A percentile compares a stretch with the other conserved stretches of the same genome.
phyloP scores from a whole-genome alignment of 2,329 filamentous ascomycete genomes.

The Aspergillus novofumigatus region DNA sequence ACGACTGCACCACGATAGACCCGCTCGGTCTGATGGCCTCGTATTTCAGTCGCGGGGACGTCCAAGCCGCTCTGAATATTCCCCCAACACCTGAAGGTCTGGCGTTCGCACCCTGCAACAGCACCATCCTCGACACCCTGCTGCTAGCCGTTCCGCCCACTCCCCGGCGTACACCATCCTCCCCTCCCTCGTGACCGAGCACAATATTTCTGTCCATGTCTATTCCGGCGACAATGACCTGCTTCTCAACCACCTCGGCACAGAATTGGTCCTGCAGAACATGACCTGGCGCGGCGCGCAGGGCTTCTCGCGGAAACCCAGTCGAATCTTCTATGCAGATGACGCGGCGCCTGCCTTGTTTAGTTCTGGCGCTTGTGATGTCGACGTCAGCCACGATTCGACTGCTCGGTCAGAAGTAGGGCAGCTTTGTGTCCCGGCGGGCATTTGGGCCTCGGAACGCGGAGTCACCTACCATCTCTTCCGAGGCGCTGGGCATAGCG shows the following conservation, averaged over 20 bases:
- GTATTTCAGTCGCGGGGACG: slow-evolving; percentile 33
- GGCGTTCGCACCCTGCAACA: slow-evolving; percentile 28
- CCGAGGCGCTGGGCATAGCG: slow-evolving; percentile 30
- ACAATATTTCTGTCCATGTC: slow-evolving; percentile 33
- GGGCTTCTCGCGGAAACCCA: slow-evolving; percentile 30
- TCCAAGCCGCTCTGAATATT: slow-evolving; percentile 31
- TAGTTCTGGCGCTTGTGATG: not conserved
- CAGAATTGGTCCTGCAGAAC: slow-evolving; percentile 35
- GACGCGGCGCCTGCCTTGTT: slow-evolving; percentile 16
- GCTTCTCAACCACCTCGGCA: slow-evolving; percentile 36
- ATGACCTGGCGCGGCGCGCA: slow-evolving; percentile 39
- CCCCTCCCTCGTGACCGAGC: slow-evolving; percentile 26
- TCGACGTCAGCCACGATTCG: not conserved
- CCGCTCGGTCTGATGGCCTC: slow-evolving; percentile 18
- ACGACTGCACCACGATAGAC: slow-evolving; percentile 27
- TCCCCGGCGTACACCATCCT: slow-evolving; percentile 31
- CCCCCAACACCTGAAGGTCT: slow-evolving; percentile 2
- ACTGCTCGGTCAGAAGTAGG: not conserved
- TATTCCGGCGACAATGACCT: slow-evolving; percentile 38
- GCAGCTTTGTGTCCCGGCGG: slow-evolving; percentile 13
- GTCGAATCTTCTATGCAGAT: slow-evolving; percentile 22
- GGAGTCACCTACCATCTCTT: slow-evolving; percentile 37
- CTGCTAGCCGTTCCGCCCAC: slow-evolving; percentile 16
- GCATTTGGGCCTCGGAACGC: slow-evolving; percentile 30
- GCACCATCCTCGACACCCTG: slow-evolving; percentile 24